These are phyloP conservation scores for Cylindrotheca closterium DNA, from an alignment of 108 stramenopile species.

Conservation along the genomic window DNA sequence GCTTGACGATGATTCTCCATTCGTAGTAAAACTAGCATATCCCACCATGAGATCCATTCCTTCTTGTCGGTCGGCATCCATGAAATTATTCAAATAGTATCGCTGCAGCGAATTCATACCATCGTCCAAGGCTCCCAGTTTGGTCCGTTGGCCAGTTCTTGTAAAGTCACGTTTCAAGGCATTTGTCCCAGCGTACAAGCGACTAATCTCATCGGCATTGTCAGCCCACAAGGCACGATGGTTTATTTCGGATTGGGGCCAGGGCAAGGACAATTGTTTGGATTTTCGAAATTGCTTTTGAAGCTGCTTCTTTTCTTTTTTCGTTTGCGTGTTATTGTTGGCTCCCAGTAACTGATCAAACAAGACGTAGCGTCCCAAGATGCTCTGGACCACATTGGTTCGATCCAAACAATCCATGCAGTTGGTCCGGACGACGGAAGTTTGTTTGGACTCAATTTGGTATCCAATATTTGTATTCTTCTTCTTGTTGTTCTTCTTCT, in stretches of 20 bases:
- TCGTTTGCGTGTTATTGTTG: conserved; percentile 14
- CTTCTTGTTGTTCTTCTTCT: neutral
- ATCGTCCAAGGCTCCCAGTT: conserved; percentile 90
- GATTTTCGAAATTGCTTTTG: conserved; percentile 23
- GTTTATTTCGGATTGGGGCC: conserved; percentile 60
- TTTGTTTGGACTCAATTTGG: conserved; percentile 60
- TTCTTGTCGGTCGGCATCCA: conserved; percentile 94
- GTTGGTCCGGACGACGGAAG: conserved; percentile 92
- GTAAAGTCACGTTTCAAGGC: conserved; percentile 96
- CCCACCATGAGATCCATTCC: conserved; percentile 94
- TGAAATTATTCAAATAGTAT: conserved; percentile 95
- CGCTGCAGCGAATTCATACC: conserved; percentile 95
- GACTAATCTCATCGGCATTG: conserved; percentile 91
- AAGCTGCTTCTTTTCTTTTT: conserved; percentile 29
- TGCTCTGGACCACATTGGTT: conserved; percentile 96
- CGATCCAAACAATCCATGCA: conserved; percentile 99
- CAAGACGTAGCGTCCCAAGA: conserved; percentile 82
- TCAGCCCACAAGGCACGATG: conserved; percentile 88
- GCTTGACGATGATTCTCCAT: conserved; percentile 16
- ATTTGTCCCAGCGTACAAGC: conserved; percentile 92
- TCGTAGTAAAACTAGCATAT: conserved; percentile 40
- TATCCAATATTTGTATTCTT: conserved; percentile 31
- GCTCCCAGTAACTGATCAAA: conserved; percentile 50
- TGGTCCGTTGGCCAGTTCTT: conserved; percentile 88
- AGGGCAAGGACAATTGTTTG: conserved; percentile 60